Evolutionary conservation across 1,284 basidiomycete genomes (phyloP), one percentile per base, ranked within the genome.

Genomic region (Pascua sp.): DNA sequence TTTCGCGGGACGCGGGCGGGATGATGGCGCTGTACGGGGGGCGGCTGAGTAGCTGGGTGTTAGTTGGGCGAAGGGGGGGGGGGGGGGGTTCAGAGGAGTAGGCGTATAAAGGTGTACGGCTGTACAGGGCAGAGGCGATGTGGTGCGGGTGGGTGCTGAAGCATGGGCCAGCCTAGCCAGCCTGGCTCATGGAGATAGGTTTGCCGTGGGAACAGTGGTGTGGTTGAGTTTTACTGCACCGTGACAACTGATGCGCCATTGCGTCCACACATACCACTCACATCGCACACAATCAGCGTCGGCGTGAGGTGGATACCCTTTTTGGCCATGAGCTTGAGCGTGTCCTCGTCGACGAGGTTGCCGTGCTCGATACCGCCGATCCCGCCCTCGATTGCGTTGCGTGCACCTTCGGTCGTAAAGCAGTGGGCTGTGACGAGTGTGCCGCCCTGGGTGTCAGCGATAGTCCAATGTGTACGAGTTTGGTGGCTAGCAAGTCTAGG

Each of bases 311-410:
- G 79, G 40, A 81, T 69, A 13, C 73, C 77, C 49, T 74, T 74
- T 45, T 72, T 65, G 1, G 76, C 78, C 78, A 81, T 77, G 60
- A 65, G 60, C 50, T 66, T 49, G 12, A 70, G 70, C 24, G 74
- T 75, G n/a, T 61, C 60, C 37, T 62, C 53, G 55, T 74, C 70
- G 8, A 76, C 49, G 11, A 76, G 60, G 53, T 75, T 74, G 8
- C 81, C 81, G 54, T 82, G 81, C 60, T 82, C 81, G 44, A 82
- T 82, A 0, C 80, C 80, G 43, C 56, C 60, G n/a, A 68, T 64
- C 13, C 70, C 70, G 42, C 64, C 67, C 24, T 71, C 65, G 42
- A 73, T 65, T 11, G 71, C 70, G 50, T 71, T 67, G 10, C 61
- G 55, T 42, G 70, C 68, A 1, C 69, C 67, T 18, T 69, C 67